Evolutionary conservation across 2,329 filamentous ascomycete genomes (phyloP).

Genomic region (Talaromyces sp.): DNA sequence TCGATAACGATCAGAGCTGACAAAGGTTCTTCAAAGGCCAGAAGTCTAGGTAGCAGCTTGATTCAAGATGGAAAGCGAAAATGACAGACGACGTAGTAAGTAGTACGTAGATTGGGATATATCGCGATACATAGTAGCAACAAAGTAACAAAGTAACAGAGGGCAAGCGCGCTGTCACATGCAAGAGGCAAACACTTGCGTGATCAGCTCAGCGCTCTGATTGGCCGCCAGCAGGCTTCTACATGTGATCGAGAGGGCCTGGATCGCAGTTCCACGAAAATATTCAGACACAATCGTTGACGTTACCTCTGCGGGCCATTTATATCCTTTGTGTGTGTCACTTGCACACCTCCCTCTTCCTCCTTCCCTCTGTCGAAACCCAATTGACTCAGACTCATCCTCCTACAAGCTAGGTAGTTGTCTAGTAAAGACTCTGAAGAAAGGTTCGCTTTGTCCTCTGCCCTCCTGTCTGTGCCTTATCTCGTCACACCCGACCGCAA

Average conservation of each 20-base stretch:
- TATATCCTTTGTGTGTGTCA: slow-evolving; percentile 2
- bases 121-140: not conserved
- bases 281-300: slow-evolving; percentile 1
- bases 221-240: not conserved
- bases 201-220: not conserved
- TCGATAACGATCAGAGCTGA: not conserved
- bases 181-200: slow-evolving; percentile 14
- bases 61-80: not conserved
- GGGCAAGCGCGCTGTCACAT: slow-evolving; percentile 12
- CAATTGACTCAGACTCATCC: not conserved
- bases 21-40: not conserved
- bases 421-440: no score
- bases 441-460: not conserved
- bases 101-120: no score
- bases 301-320: slow-evolving; percentile 7
- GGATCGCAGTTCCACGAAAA: not conserved
- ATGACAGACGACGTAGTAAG: not conserved
- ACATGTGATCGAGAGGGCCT: slow-evolving; percentile 14
- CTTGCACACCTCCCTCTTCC: not conserved
- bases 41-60: not conserved
- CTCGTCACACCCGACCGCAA: not conserved
- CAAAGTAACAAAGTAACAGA: not conserved
- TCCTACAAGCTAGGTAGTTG: not conserved
- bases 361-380: not conserved
- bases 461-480: not conserved